Conservation (phyloP, 1,284 basidiomycete genomes). For the Apiotrichum akiyoshidainum region DNA sequence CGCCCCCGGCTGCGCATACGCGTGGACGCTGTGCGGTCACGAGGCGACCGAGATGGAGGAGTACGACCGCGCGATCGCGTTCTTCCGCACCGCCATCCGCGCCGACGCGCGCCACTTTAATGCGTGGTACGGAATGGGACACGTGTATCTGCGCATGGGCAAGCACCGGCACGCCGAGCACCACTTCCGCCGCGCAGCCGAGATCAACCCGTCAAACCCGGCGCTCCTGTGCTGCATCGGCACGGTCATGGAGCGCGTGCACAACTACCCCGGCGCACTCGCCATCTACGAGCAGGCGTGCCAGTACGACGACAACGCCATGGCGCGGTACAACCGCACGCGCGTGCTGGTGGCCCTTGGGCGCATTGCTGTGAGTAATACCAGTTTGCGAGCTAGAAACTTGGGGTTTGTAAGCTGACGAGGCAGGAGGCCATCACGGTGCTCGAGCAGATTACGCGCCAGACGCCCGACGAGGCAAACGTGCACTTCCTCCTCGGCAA, state of each 20-base stretch:
- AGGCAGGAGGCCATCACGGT: constrained; percentile 70
- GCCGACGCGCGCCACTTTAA: constrained; percentile 88
- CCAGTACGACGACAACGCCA: constrained; percentile 62
- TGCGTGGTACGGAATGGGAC: constrained; percentile 96
- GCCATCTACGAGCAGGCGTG: constrained; percentile 73
- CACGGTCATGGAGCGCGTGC: constrained; percentile 80
- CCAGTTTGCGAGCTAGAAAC: no score
- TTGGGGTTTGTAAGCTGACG: not conserved
- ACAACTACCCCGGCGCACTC: constrained; percentile 69
- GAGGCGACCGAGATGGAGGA: constrained; percentile 87
- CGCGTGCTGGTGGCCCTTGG: constrained; percentile 79
- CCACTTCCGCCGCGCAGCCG: constrained; percentile 82
- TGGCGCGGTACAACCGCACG: constrained; percentile 84
- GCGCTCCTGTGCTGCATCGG: constrained; percentile 86
- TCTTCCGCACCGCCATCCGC: constrained; percentile 83
- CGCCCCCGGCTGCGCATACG: constrained; percentile 80
- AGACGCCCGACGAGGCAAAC: constrained; percentile 81
- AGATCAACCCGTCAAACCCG: constrained; percentile 86
- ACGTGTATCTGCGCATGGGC: constrained; percentile 86
- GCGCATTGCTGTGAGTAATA: constrained; percentile 68
- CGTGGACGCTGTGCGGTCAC: constrained; percentile 89
- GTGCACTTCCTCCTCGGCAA: constrained; percentile 92
- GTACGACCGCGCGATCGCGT: constrained; percentile 78
- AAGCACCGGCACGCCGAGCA: constrained; percentile 87
- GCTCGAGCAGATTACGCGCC: constrained; percentile 70